These are phyloP conservation scores for Monosporascus sp. DNA, from an alignment of 2,329 filamentous ascomycete species.

Conservation along the genomic window DNA sequence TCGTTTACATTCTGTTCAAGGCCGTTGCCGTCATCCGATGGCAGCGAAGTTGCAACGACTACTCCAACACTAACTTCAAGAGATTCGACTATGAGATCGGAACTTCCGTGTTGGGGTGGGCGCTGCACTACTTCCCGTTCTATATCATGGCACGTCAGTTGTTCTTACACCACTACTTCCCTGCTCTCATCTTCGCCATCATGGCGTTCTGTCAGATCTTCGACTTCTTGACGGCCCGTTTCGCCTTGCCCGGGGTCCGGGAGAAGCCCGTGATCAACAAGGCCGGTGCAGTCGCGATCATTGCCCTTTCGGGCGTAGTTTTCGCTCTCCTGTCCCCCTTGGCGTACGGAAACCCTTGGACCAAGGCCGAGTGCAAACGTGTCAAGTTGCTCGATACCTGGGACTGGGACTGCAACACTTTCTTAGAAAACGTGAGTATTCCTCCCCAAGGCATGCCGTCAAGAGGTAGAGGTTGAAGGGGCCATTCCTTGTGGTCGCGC, in stretches of 20 bases:
- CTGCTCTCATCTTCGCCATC: conserved; percentile 91
- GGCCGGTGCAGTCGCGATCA: conserved; percentile 66
- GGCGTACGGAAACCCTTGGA: conserved; percentile 92
- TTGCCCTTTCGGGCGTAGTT: conserved; percentile 67
- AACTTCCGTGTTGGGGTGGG: conserved; percentile 86
- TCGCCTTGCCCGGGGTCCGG: conserved; percentile 62
- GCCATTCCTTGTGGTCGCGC: background rate
- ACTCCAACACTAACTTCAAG: conserved; percentile 77
- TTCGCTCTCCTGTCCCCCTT: conserved; percentile 87
- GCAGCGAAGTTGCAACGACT: conserved; percentile 91
- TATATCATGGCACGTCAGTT: conserved; percentile 97
- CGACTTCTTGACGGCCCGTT: conserved; percentile 75
- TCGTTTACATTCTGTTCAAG: conserved; percentile 78
- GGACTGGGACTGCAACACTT: conserved; percentile 98
- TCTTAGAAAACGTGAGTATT: conserved; percentile 75
- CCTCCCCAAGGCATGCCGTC: conserved; percentile 31
- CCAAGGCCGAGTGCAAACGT: conserved; percentile 75
- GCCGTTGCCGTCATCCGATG: conserved; percentile 81
- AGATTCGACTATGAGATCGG: conserved; percentile 98
- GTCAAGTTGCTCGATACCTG: conserved; percentile 85
- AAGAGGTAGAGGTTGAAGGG: conserved; percentile 25
- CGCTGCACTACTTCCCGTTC: conserved; percentile 98
- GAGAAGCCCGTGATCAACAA: conserved; percentile 71
- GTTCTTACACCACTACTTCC: conserved; percentile 98
- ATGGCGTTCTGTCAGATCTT: conserved; percentile 84